phyloP scores from a whole-genome alignment of 2,329 filamentous ascomycete genomes.

The Fusarium avenaceum region DNA sequence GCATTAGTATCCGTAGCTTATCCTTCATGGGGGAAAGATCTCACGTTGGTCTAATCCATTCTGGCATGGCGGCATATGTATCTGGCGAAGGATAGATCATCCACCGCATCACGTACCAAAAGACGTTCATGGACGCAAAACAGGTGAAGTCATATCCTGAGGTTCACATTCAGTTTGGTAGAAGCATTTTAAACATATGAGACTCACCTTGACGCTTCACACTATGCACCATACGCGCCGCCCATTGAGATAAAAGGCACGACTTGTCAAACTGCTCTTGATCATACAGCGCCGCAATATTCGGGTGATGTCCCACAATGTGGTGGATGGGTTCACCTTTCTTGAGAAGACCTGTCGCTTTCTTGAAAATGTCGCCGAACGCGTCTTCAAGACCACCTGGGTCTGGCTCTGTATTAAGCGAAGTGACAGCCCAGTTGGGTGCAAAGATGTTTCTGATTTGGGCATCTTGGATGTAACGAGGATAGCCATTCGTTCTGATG shows the following conservation, averaged over 20 bases:
- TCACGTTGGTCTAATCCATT: slow-evolving; percentile 32
- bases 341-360: background rate
- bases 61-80: slow-evolving; percentile 23
- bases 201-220: slow-evolving; percentile 18
- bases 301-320: background rate
- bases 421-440: slow-evolving; percentile 1
- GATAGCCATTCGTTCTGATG: slow-evolving; percentile 8
- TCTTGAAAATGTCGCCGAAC: background rate
- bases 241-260: slow-evolving; percentile 25
- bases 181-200: accelerated
- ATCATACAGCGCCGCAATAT: slow-evolving; percentile 22
- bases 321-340: accelerated
- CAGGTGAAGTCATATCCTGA: slow-evolving; percentile 31
- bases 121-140: slow-evolving; percentile 20
- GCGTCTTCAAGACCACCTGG: slow-evolving; percentile 12
- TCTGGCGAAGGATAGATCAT: slow-evolving; percentile 21
- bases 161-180: accelerated
- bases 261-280: slow-evolving; percentile 17
- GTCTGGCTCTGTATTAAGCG: slow-evolving; percentile 14
- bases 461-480: background rate
- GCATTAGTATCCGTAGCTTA: accelerated
- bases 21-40: too few relatives aligned
- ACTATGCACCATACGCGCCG: slow-evolving; percentile 31
- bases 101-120: slow-evolving; percentile 35
- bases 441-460: slow-evolving; percentile 18